phyloP scores from a whole-genome alignment of 306 rosid species.

The Corylus heterophylla region DNA sequence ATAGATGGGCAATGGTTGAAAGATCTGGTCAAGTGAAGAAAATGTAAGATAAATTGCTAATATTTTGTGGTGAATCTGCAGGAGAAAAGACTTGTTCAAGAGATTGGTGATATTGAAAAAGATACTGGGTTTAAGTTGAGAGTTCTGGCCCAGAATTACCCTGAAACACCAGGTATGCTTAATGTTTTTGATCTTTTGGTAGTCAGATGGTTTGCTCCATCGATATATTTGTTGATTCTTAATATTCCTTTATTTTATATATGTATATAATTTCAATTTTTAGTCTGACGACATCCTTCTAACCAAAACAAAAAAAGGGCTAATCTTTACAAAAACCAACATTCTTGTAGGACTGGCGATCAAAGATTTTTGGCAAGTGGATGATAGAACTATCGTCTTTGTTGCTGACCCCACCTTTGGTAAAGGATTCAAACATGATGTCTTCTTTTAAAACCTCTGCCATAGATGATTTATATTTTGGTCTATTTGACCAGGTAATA shows the following conservation, averaged over 20 bases:
- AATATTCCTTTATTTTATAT: not conserved
- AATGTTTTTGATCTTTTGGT: not conserved
- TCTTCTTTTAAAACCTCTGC: slow-evolving; percentile 1
- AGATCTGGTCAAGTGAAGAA: not conserved
- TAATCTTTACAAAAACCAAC: not conserved
- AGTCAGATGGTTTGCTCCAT: slow-evolving; percentile 7
- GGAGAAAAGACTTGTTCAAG: slow-evolving; percentile 78
- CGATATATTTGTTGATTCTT: not conserved
- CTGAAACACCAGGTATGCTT: slow-evolving; percentile 79
- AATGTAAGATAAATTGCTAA: slow-evolving; percentile 19
- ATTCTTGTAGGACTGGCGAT: slow-evolving; percentile 75
- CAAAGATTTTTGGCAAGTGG: slow-evolving; percentile 94
- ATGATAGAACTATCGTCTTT: slow-evolving; percentile 93
- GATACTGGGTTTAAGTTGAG: slow-evolving; percentile 87
- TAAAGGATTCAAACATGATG: slow-evolving; percentile 29
- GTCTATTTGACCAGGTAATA: slow-evolving; percentile 64
- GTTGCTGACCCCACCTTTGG: slow-evolving; percentile 99
- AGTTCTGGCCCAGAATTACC: slow-evolving; percentile 93
- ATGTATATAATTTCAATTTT: not conserved
- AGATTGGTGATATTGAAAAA: slow-evolving; percentile 67
- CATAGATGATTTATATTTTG: slow-evolving; percentile 11
- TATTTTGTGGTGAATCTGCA: slow-evolving; percentile 28
- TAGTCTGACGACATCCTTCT: not conserved
- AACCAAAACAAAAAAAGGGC: not conserved
- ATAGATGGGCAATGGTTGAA: not conserved